These are phyloP conservation scores for Arabis hirsuta DNA, from an alignment of 345 rosid genomes.

Conservation along the genomic window DNA sequence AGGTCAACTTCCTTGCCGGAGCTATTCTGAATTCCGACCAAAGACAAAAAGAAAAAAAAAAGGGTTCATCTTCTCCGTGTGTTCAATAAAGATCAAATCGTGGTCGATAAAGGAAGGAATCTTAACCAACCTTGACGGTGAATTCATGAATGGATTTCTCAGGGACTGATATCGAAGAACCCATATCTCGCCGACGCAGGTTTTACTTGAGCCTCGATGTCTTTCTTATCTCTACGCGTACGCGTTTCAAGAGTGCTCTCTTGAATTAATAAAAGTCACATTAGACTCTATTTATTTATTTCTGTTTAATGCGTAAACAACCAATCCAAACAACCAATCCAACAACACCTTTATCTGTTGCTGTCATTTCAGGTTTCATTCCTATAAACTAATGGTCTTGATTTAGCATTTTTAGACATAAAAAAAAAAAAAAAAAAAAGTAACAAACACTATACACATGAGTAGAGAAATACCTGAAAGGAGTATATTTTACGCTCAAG, in stretches of 20 bases:
- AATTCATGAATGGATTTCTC: constrained; percentile 71
- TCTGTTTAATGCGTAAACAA: background rate
- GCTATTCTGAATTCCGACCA: constrained; percentile 54
- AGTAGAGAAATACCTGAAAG: too few species aligned
- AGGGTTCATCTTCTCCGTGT: constrained; percentile 9
- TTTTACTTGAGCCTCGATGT: background rate
- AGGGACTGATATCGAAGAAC: constrained; percentile 61
- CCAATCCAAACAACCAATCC: background rate
- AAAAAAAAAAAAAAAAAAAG: too few species aligned
- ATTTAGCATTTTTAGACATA: too few species aligned
- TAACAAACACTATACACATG: too few species aligned
- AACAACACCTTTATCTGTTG: background rate
- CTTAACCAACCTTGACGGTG: constrained; percentile 61
- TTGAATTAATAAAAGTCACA: too few species aligned
- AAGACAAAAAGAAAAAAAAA: background rate
- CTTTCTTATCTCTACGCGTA: constrained; percentile 25
- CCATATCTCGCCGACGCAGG: constrained; percentile 46
- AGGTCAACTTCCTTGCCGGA: constrained; percentile 73
- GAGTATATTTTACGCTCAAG: too few species aligned
- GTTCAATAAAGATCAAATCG: too few species aligned
- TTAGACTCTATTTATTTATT: background rate
- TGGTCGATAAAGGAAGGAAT: background rate
- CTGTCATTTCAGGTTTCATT: too few species aligned
- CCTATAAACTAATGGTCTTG: too few species aligned
- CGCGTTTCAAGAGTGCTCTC: too few species aligned